phyloP scores from a whole-genome alignment of 495 filamentous ascomycete species.

The Podospora australis region DNA sequence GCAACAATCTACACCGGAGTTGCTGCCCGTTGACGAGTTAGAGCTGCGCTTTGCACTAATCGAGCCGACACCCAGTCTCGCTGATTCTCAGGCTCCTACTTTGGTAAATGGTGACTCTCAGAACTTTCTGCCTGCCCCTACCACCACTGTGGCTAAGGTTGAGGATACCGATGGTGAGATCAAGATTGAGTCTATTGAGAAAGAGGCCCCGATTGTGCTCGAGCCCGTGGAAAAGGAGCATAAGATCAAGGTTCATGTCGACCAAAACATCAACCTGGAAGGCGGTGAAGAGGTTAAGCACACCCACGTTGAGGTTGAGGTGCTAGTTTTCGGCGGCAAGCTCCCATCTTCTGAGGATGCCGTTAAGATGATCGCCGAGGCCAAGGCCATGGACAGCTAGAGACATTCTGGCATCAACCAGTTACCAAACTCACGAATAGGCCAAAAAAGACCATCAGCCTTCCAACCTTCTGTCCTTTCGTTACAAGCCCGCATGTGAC shows the following conservation, averaged over 20 bases:
- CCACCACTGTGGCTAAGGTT: constrained; percentile 26
- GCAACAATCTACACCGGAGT: too few relatives aligned
- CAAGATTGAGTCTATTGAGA: constrained; percentile 36
- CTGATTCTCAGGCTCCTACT: too few relatives aligned
- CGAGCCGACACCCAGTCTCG: too few relatives aligned
- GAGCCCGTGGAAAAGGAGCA: constrained; percentile 47
- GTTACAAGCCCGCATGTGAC: too few relatives aligned
- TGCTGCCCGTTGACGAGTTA: too few relatives aligned
- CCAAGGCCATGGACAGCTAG: constrained; percentile 90
- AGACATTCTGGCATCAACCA: too few relatives aligned
- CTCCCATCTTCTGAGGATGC: constrained; percentile 68
- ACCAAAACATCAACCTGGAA: constrained; percentile 58
- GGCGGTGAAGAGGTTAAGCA: constrained; percentile 58
- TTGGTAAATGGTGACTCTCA: too few relatives aligned
- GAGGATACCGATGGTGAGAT: constrained; percentile 31
- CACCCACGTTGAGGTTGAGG: constrained; percentile 75
- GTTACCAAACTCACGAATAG: too few relatives aligned
- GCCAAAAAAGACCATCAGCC: too few relatives aligned
- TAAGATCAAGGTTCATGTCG: constrained; percentile 63
- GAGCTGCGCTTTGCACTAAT: too few relatives aligned
- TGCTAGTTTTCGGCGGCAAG: constrained; percentile 50
- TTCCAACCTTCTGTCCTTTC: too few relatives aligned
- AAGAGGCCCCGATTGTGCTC: constrained; percentile 36
- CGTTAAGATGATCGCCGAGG: constrained; percentile 73
- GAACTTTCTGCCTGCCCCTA: too few relatives aligned